Evolutionary conservation across 306 rosid genomes (phyloP), one percentile per base, ranked within the genome.

Genomic region (Mimosa bimucronata): DNA sequence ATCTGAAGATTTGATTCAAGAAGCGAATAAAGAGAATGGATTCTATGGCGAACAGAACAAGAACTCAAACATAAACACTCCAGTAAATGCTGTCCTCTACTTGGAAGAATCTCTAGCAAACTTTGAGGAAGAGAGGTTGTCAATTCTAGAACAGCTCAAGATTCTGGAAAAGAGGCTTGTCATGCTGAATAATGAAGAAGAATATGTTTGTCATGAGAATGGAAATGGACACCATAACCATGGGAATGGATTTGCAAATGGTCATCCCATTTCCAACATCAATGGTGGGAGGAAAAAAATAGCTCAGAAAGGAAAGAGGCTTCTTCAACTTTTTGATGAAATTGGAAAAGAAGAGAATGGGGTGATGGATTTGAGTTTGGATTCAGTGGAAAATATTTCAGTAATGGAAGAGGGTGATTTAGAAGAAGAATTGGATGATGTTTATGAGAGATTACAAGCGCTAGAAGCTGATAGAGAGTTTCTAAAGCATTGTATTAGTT

Each of bases 381-480:
- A 48, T 16, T 30, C 81, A 6, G 45, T 82, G 25, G 83, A 83
- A 58, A 83, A 78, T 9, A 48, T 77, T 75, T 77, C 83, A 7
- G 77, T 52, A 7, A 79, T 52, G 73, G 74, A 84, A 42, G 84
- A 87, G 71, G 71, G 46, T 34, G 84, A 86, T 7, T 81, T 90
- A 31, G 92, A 86, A 50, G 90, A 90, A 68, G 98, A 92, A 57
- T 90, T 95, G 44, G 92, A 86, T 79, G 86, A 87, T 83, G 92
- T 92, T 30, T 89, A 91, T 18, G 97, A 92, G 88, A 92, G 97
- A 84, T 81, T 95, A 73, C 94, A 92, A 50, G 91, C 91, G 11
- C 89, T 95, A 41, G 98, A 95, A 78, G 92, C 92, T 30, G 97
- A 95, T 50, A 90, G 97, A 75, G 99, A 93, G 82, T 95, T 95